Base-by-base conservation (phyloP, 768 basidiomycete genomes). In the Tylopilus rubrobrunneus region DNA sequence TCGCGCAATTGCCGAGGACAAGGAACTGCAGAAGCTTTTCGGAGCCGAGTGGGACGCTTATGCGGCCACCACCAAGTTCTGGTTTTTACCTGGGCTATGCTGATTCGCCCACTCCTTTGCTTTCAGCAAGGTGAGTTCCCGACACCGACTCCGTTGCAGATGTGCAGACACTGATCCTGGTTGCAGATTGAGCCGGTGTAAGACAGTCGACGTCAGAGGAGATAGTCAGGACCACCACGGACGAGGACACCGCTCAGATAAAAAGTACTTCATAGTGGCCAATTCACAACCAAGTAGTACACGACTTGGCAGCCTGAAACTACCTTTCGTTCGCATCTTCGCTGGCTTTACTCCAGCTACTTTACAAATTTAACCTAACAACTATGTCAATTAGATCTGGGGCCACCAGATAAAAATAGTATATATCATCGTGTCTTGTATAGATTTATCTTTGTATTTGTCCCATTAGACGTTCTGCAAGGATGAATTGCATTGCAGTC, bases 1-100 rank as follows among this genome's bases (percentile, higher is more conserved):
- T 57, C 68, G 79, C 49, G 79, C 76, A 1, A 64, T 71, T 39
- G 79, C 79, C 5, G 81, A 82, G 67, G 81, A 82, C 55, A 67
- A 62, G 45, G 75, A 80, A 61, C 77, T 82, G 67, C 66, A 65
- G 45, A 74, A 74, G 56, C 44, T 74, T 39, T 81, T 80, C 45
- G 70, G 71, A 29, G 60, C 68, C 11, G 73, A 79, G 57, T 82
- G 80, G 80, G 76, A 79, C 3, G 60, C 59, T 15, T 81, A 79
- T 56, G 78, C 76, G 17, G 64, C 59, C 7, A 56, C 62, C n/a
- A 79, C 78, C 19, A 74, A 64, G 31, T 76, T 67, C 66, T 79
- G 79, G 78, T 80, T 81, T 56, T 59, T 79, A 45, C 80, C 80
- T 14, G 75, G 79, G 15, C 53, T 81, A 7, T 61, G 68, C 45